These are phyloP conservation scores for Colletotrichum godetiae DNA, from an alignment of 2,329 filamentous ascomycete genomes.

Conservation along the genomic window DNA sequence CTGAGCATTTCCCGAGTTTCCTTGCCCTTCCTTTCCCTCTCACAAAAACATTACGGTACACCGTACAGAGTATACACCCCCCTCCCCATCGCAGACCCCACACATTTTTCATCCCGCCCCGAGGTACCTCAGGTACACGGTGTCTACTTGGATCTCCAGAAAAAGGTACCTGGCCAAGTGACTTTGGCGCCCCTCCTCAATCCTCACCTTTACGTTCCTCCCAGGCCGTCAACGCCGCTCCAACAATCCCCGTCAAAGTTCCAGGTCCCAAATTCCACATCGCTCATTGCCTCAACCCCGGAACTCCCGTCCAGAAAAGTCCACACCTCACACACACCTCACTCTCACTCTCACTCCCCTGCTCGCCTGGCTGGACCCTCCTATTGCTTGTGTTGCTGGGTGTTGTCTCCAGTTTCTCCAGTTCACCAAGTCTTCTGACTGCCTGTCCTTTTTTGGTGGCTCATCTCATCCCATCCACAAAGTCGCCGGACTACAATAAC, in stretches of 20 bases:
- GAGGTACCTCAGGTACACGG: background rate
- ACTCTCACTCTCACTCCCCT: background rate
- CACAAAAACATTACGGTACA: background rate
- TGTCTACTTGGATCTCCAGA: conserved; percentile 31
- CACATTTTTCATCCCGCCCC: conserved; percentile 10
- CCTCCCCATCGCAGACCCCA: background rate
- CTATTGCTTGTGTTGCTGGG: conserved; percentile 2
- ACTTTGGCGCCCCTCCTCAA: conserved; percentile 6
- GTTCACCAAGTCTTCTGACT: conserved; percentile 3
- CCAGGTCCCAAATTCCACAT: background rate
- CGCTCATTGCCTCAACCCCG: conserved; percentile 30
- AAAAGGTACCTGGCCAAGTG: conserved; percentile 26
- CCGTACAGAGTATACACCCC: background rate
- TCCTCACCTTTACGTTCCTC: background rate
- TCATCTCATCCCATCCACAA: background rate
- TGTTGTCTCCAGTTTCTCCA: background rate
- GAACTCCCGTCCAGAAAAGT: conserved; percentile 16
- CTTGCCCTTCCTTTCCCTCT: background rate
- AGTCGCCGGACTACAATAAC: conserved; percentile 31
- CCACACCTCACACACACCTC: too few relatives aligned
- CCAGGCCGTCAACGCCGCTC: background rate
- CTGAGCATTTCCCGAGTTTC: background rate
- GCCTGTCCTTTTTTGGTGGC: background rate
- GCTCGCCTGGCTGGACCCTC: background rate
- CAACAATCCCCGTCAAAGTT: conserved; percentile 2